Percentiles rank a stretch among this genome's conserved stretches.
Conservation (phyloP, 2,329 filamentous ascomycete species). For the Colletotrichum graminicola region DNA sequence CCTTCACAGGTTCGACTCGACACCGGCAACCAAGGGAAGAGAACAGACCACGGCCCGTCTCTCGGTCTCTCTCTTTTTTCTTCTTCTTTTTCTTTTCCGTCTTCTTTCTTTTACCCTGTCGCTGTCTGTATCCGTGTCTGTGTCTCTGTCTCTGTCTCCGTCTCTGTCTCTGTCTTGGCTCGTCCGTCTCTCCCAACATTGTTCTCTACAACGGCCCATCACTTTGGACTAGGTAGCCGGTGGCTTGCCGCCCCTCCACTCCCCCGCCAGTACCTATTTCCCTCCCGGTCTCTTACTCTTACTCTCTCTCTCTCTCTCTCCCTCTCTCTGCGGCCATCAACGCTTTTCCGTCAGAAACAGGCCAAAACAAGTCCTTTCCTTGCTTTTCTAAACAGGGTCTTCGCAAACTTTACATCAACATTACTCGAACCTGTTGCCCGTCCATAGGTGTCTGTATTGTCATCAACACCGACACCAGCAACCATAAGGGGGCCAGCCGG, state of each 20-base stretch:
- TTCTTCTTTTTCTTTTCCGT: neutral
- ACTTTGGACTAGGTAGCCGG: neutral
- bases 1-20: constrained; percentile 10
- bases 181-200: neutral
- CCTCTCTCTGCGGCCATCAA: neutral
- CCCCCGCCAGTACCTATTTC: neutral
- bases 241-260: neutral
- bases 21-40: neutral
- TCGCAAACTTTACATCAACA: constrained; percentile 28
- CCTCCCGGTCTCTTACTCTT: neutral
- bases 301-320: neutral
- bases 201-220: constrained; percentile 2
- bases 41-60: neutral
- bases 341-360: too few species aligned
- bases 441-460: neutral
- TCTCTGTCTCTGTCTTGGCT: too few species aligned
- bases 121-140: neutral
- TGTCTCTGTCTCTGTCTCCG: neutral
- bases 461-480: neutral
- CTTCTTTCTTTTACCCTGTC: neutral
- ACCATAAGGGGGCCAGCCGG: neutral
- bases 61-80: neutral
- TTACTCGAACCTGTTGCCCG: constrained; percentile 22
- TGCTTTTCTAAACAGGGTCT: too few species aligned
- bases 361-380: too few species aligned